These are phyloP conservation scores for Picea abies DNA, from an alignment of 83 land plant genomes.

Conservation along the genomic window DNA sequence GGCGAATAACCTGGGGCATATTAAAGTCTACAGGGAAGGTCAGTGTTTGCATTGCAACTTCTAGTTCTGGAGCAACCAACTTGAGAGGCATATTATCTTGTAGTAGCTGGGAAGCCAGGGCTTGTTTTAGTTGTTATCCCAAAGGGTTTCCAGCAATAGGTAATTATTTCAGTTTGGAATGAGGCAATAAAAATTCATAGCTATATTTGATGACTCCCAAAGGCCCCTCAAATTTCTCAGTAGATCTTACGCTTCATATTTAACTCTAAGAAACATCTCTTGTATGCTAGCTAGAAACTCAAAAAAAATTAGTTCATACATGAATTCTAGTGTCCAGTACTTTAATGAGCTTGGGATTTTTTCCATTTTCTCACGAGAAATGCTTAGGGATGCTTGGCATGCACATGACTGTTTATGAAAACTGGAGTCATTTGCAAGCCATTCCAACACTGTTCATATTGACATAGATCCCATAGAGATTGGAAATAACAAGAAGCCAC, in stretches of 20 bases:
- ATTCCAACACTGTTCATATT: slow-evolving; percentile 37
- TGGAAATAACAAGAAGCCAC: slow-evolving; percentile 89
- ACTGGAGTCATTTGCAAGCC: slow-evolving; percentile 69
- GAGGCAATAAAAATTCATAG: slow-evolving; percentile 49
- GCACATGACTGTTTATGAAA: slow-evolving; percentile 71
- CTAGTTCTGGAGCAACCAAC: slow-evolving; percentile 91
- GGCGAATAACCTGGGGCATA: no score
- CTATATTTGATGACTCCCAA: slow-evolving; percentile 65
- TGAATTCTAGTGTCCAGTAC: slow-evolving; percentile 78
- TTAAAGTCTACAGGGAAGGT: slow-evolving; percentile 57
- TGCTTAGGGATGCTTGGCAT: slow-evolving; percentile 23
- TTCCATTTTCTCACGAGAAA: slow-evolving; percentile 52
- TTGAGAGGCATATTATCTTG: slow-evolving; percentile 79
- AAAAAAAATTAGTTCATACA: slow-evolving; percentile 62
- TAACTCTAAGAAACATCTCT: slow-evolving; percentile 60
- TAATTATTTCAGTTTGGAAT: slow-evolving; percentile 69
- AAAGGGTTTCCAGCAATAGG: slow-evolving; percentile 79
- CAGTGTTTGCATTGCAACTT: slow-evolving; percentile 87
- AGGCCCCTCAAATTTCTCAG: slow-evolving; percentile 34
- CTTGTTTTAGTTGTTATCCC: slow-evolving; percentile 86
- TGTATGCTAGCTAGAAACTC: slow-evolving; percentile 75
- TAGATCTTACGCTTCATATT: slow-evolving; percentile 54
- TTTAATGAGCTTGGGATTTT: slow-evolving; percentile 79
- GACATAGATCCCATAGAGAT: slow-evolving; percentile 90
- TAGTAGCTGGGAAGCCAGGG: slow-evolving; percentile 78